Evolutionary conservation across 2,329 filamentous ascomycete species (phyloP), one percentile per base, ranked within the genome.

Genomic region (Alternaria arborescens): DNA sequence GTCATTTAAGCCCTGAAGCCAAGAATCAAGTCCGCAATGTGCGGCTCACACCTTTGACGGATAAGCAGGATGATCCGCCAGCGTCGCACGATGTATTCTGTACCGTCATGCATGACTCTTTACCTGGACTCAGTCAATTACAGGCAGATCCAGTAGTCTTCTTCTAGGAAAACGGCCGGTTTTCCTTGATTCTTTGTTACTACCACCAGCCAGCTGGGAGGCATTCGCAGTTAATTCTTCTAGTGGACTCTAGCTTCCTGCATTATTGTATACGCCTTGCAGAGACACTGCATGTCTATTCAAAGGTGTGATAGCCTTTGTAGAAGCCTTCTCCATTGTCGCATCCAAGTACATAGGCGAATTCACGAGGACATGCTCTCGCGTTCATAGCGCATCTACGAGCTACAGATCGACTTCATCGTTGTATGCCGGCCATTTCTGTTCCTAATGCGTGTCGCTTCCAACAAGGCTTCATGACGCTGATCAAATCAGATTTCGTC

Each of bases 141-240:
- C 76, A 77, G 54, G 77, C 76, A 28, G 77, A 79, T 64, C 76
- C 77, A 14, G 69, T 75, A 32, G 69, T 77, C 2, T 78, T 77
- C 64, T 76, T 78, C 57, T 78, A 71, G 58, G 16, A 40, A 24
- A 18, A n/a, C 47, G 32, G 32, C 57, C 24, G 24, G 40, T 22
- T 36, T 30, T 28, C 24, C 28, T 52, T 41, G 12, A 14, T 30
- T 42, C 18, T 11, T 32, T 41, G 30, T 36, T 28, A 16, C 34
- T n/a, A 36, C 40, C 12, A 42, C 22, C 20, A 42, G 40, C 40
- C 40, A 42, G 11, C 20, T 11, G 40, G 20, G 40, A 42, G 12
- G 40, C 18, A 24, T 24, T 4, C 40, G 20, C 40, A 42, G 40
- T 42, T 24, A 24, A 42, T 42, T 42, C 6, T 16, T 16, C 40